Evolutionary conservation across 2,329 filamentous ascomycete genomes (phyloP), one percentile per base, ranked within the genome.

Genomic region (Ceratocystis cubensis): DNA sequence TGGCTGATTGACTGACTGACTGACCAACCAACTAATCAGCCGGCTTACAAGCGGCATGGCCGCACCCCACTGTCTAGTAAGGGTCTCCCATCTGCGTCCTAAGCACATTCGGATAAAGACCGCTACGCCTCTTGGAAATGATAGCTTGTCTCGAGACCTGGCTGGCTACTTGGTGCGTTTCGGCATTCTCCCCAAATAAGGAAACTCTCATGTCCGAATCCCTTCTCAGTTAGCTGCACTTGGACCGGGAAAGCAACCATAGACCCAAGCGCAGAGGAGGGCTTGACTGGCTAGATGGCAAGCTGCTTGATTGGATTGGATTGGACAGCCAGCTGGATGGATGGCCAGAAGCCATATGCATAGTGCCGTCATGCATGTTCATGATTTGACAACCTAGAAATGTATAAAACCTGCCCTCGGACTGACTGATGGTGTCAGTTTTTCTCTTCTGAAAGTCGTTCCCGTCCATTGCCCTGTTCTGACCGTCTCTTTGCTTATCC

Each of bases 81-180:
- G 28, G 56, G 56, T 37, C 56, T 20, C 33, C 56, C 22, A n/a
- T 17, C 56, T 59, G 25, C 15, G 7, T 7, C 28, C 10, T 41
- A 41, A 13, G 10, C 37, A 41, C 37, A 41, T 37, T 33, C 8
- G 17, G 56, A 37, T n/a, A n/a, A n/a, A 59, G 25, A 59, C 30
- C 30, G 56, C 56, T 25, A 59, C 56, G 56, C 56, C 56, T 30
- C 28, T 17, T 20, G 28, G 6, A 59, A 30, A 41, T 63, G 37
- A 6, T 63, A 53, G 13, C 46, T 44, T 64, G 62, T 65, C 53
- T 67, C 62, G 66, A 67, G 66, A 67, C 50, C 61, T 62, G 46
- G 37, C 20, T 13, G 37, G 61, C 20, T 62, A 7, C 45, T 65
- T 48, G 44, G 28, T 41, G 50, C 48, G 28, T 65, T 65, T 65